Evolutionary conservation across 2,329 filamentous ascomycete species (phyloP).

Genomic region (Ophiocordyceps sinensis): DNA sequence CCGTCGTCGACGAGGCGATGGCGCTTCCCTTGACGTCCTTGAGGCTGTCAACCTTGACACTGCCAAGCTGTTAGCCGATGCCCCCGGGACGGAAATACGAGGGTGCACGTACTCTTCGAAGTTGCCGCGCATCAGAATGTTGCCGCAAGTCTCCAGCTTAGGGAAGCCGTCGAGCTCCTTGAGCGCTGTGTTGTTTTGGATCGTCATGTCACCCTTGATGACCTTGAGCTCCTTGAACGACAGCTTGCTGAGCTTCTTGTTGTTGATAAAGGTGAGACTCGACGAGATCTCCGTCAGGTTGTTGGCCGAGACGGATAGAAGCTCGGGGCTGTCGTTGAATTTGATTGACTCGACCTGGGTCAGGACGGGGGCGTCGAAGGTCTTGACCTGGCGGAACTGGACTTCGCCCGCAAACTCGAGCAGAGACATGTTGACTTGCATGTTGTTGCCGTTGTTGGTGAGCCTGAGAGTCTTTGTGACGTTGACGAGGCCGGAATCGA

Average conservation of each 20-base stretch:
- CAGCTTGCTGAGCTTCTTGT: slow-evolving; percentile 54
- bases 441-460: slow-evolving; percentile 62
- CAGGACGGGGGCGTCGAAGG: slow-evolving; percentile 60
- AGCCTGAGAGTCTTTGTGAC: slow-evolving; percentile 58
- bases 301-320: slow-evolving; percentile 50
- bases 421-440: slow-evolving; percentile 62
- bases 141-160: slow-evolving; percentile 58
- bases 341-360: slow-evolving; percentile 55
- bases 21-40: slow-evolving; percentile 58
- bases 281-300: slow-evolving; percentile 44
- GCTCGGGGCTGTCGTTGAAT: slow-evolving; percentile 63
- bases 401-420: slow-evolving; percentile 42
- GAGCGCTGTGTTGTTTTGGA: slow-evolving; percentile 82
- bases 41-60: slow-evolving; percentile 54
- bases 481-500: slow-evolving; percentile 66
- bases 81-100: background rate
- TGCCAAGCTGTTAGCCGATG: slow-evolving; percentile 18
- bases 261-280: slow-evolving; percentile 46
- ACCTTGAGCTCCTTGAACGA: slow-evolving; percentile 53
- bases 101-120: slow-evolving; percentile 57
- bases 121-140: slow-evolving; percentile 71
- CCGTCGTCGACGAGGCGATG: slow-evolving; percentile 50
- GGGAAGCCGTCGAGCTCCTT: slow-evolving; percentile 51
- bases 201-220: slow-evolving; percentile 65
- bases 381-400: slow-evolving; percentile 59